Conservation (phyloP, 176 grass and related monocot species). For the Themeda triandra region DNA sequence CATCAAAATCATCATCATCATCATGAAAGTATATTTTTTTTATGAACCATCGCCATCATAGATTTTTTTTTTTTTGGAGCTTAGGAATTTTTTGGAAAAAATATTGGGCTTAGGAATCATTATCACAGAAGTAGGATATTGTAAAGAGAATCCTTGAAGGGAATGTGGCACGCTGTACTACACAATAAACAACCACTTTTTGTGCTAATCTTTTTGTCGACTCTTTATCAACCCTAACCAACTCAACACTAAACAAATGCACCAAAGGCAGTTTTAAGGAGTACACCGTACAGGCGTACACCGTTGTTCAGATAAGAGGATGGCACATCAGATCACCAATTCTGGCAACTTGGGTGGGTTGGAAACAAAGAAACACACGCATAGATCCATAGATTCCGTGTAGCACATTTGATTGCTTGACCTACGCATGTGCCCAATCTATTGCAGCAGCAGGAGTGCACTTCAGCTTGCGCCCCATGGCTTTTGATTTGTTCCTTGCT, state of each 20-base stretch:
- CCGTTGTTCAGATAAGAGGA: not conserved
- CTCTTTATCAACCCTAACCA: slow-evolving; percentile 20
- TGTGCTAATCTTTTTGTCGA: slow-evolving; percentile 23
- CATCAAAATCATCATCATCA: no score
- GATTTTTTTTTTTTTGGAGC: no score
- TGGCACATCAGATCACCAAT: not conserved
- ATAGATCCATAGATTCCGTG: slow-evolving; percentile 17
- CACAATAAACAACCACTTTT: slow-evolving; percentile 1
- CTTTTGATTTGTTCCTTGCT: not conserved
- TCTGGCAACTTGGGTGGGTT: slow-evolving; percentile 2
- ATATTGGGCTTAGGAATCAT: not conserved
- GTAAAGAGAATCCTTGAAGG: slow-evolving; percentile 3
- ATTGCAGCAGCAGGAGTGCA: not conserved
- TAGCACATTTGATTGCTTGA: slow-evolving; percentile 30
- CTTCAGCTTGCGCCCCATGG: not conserved
- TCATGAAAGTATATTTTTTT: not conserved
- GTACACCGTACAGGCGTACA: not conserved
- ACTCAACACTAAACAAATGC: slow-evolving; percentile 18
- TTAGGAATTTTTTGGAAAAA: no score
- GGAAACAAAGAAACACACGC: not conserved
- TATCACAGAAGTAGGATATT: not conserved
- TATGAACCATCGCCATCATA: not conserved
- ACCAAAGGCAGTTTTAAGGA: not conserved
- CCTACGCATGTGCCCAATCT: slow-evolving; percentile 7
- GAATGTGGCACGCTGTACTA: slow-evolving; percentile 20